phyloP scores from a whole-genome alignment of 495 filamentous ascomycete species.

The Talaromyces ruber region DNA sequence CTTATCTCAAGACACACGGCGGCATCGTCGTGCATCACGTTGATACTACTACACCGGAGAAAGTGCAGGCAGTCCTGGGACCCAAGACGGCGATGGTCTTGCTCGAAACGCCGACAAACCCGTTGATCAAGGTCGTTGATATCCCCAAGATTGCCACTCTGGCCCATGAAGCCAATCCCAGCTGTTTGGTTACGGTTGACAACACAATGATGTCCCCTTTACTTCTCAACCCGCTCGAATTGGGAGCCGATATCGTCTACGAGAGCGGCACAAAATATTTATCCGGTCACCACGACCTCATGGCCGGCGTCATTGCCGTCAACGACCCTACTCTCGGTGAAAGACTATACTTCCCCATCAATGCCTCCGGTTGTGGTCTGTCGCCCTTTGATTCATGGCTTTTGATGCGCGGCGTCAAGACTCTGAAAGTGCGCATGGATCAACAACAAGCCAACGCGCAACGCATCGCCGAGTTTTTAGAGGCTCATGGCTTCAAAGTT shows the following conservation, averaged over 20 bases:
- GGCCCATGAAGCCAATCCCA: constrained; percentile 71
- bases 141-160: constrained; percentile 66
- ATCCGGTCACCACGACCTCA: constrained; percentile 96
- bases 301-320: constrained; percentile 92
- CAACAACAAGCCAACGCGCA: constrained; percentile 92
- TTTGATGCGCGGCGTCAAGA: constrained; percentile 89
- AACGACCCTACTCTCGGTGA: constrained; percentile 76
- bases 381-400: constrained; percentile 95
- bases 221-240: constrained; percentile 82
- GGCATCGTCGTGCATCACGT: constrained; percentile 94
- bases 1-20: constrained; percentile 76
- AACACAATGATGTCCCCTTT: constrained; percentile 98
- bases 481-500: constrained; percentile 84
- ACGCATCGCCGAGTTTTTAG: constrained; percentile 84
- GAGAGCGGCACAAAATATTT: constrained; percentile 97
- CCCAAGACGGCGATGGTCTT: constrained; percentile 91
- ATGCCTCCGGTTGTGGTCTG: constrained; percentile 86
- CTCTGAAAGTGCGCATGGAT: constrained; percentile 94
- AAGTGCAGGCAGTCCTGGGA: constrained; percentile 57
- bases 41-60: constrained; percentile 72
- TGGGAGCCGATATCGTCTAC: constrained; percentile 94
- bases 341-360: constrained; percentile 92
- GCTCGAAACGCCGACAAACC: constrained; percentile 93
- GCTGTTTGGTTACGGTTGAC: constrained; percentile 81
- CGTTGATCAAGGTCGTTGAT: constrained; percentile 95